phyloP scores from a whole-genome alignment of 805 yeast genomes.

The Lipomyces starkeyi region DNA sequence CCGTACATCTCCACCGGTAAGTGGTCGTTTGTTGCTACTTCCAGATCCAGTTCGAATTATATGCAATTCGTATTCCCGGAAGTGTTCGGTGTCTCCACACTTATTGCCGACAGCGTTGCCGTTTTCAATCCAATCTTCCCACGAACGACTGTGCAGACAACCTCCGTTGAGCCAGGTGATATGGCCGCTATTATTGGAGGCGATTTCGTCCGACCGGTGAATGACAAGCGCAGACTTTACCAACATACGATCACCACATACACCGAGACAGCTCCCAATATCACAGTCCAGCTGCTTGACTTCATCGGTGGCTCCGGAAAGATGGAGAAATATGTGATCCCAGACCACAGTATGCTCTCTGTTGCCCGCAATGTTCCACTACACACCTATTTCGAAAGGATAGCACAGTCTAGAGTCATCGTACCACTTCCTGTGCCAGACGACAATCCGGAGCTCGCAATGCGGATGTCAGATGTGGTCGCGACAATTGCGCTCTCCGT shows the following conservation, averaged over 20 bases:
- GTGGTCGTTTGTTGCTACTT: conserved; percentile 12
- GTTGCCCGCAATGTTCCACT: neutral
- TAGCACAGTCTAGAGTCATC: neutral
- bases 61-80: neutral
- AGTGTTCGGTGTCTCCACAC: neutral
- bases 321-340: neutral
- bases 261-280: neutral
- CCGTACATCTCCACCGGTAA: neutral
- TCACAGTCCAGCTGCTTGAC: neutral
- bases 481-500: neutral
- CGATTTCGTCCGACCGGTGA: neutral
- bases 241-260: neutral
- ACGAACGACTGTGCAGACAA: neutral
- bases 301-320: conserved; percentile 1
- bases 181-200: neutral
- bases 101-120: neutral
- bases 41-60: neutral
- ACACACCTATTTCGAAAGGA: neutral
- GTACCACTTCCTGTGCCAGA: neutral
- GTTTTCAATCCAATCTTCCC: neutral
- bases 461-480: neutral
- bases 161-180: neutral
- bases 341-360: neutral
- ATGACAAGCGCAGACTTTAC: neutral
- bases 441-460: neutral